Conservation (phyloP, 225 moss, liverwort and hornwort species). For the Sphagnum contortum region DNA sequence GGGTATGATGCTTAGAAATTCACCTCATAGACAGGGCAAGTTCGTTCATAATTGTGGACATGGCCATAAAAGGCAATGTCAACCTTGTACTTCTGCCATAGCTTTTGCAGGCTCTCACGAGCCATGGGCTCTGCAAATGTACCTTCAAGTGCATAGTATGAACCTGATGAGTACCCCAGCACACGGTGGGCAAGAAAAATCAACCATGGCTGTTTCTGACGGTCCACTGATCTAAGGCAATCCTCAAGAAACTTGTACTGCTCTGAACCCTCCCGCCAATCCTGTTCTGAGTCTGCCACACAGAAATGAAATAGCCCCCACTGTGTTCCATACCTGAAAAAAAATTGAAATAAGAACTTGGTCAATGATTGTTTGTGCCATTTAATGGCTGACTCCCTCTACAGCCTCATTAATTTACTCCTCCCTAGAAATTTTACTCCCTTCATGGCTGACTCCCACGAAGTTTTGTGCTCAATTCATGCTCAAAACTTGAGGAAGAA, state of each 20-base stretch:
- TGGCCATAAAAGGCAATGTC: slow-evolving; percentile 67
- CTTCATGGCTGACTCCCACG: too few relatives aligned
- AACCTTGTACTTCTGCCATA: slow-evolving; percentile 82
- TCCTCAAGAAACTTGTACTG: slow-evolving; percentile 68
- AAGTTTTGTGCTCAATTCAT: too few relatives aligned
- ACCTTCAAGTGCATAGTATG: slow-evolving; percentile 31
- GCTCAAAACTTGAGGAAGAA: too few relatives aligned
- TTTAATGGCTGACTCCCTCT: too few relatives aligned
- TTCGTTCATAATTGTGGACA: slow-evolving; percentile 69
- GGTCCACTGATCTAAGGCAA: slow-evolving; percentile 60
- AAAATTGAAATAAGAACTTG: background rate
- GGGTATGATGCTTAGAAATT: background rate
- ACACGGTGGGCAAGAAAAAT: slow-evolving; percentile 75
- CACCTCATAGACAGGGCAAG: slow-evolving; percentile 65
- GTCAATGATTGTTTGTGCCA: too few relatives aligned
- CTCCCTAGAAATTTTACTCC: too few relatives aligned
- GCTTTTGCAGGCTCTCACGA: slow-evolving; percentile 48
- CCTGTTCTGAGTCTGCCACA: slow-evolving; percentile 51
- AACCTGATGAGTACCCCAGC: slow-evolving; percentile 59
- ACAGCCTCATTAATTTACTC: too few relatives aligned
- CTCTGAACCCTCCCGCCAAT: slow-evolving; percentile 60
- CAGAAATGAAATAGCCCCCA: slow-evolving; percentile 79
- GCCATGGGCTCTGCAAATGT: slow-evolving; percentile 53
- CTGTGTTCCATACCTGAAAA: slow-evolving; percentile 50
- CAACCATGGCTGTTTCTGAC: slow-evolving; percentile 78